Base-by-base conservation (phyloP, 2,329 filamentous ascomycete species). In the Trichoderma sp. region DNA sequence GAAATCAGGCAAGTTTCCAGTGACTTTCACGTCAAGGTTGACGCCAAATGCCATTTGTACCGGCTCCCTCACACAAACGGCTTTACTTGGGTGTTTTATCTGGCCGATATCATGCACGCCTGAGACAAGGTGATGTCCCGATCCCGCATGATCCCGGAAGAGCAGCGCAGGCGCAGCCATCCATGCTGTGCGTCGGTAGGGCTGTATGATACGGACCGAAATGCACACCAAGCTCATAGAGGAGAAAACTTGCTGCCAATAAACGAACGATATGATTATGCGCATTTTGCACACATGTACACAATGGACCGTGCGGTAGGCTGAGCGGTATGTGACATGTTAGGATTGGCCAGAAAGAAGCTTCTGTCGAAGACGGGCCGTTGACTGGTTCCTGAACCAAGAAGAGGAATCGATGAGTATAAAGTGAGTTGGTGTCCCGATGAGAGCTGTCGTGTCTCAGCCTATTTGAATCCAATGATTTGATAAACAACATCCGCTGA, bases 111-210 rank as follows among this genome's bases (percentile, higher is more conserved):
- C 26, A 61, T 59, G 36, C 65, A 61, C 32, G 32, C 26, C 36
- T 30, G 55, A 47, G 57, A 50, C 55, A 62, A 32, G 20, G 6
- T 43, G 53, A 32, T 59, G 20, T 11, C 36, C 67, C 67, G 67
- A 69, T 69, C 57, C 57, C 57, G 57, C 67, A 62, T 32, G 67
- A 69, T 53, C 67, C 67, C 57, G 39, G 57, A 11, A 34, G 28
- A 62, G 57, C 28, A 69, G 43, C n/a, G 23, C 17, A 69, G 30
- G 32, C 30, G 20, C 57, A 53, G n/a, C 23, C 30, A 32, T 50
- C 36, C 23, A 70, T 70, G 68, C 43, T 58, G 68, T 70, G 68
- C 28, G 32, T 63, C 68, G 13, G 30, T 64, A 30, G 32, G 13
- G 30, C 30, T 50, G 36, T 26, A 61, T 59, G 65, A 32, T 62